Conservation (phyloP, 148 eudicot species). For the Rhododendron vialii region DNA sequence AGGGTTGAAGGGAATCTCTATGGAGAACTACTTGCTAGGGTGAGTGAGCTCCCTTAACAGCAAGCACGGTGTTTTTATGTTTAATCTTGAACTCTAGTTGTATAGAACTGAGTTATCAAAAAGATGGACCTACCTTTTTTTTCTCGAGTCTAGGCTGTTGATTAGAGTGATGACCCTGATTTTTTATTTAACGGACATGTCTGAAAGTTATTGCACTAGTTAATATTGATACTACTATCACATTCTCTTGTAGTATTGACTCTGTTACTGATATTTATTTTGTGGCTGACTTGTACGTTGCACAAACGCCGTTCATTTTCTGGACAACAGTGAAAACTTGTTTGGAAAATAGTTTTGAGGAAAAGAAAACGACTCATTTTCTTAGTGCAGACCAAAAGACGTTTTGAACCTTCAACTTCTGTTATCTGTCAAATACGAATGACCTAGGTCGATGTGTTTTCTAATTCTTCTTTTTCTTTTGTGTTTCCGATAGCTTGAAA, state of each 20-base stretch:
- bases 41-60: constrained; percentile 9
- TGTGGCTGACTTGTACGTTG: neutral
- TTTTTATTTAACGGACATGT: neutral
- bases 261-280: neutral
- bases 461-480: neutral
- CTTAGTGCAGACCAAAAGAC: neutral
- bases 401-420: neutral
- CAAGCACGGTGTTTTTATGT: neutral
- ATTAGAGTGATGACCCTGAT: neutral
- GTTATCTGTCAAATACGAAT: neutral
- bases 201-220: neutral
- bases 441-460: neutral
- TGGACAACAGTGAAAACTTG: neutral
- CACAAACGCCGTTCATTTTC: neutral
- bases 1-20: constrained; percentile 13
- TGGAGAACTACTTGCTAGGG: constrained; percentile 11
- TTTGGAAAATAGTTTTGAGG: neutral
- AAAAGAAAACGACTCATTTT: neutral
- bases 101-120: neutral
- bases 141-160: neutral
- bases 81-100: neutral
- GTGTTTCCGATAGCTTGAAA: neutral
- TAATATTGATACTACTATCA: neutral
- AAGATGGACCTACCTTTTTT: neutral
- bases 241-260: neutral